Base-by-base conservation (phyloP, 768 basidiomycete genomes). In the Pleurotus citrinopileatus region DNA sequence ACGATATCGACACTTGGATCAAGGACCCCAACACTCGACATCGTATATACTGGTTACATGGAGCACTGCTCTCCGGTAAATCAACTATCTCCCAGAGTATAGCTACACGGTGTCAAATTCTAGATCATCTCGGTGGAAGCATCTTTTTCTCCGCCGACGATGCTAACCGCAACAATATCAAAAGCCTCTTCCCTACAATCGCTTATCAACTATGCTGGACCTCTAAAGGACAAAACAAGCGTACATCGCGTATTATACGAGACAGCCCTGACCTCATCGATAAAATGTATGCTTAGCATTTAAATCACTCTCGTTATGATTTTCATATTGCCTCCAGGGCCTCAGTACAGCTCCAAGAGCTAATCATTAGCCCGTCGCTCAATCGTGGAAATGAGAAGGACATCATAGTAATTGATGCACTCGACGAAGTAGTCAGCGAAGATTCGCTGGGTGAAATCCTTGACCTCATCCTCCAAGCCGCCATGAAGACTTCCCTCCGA, bases 91-190 rank as follows among this genome's bases (percentile, higher is more conserved):
- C 63, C 1, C 46, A 59, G n/a, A 60, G 58, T 15, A 42, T 65
- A 23, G 57, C 62, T 13, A 44, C 61, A 10, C 45, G 61, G 38
- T 26, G 43, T 27, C 54, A 53, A 26, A 53, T 56, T 26, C 23
- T 48, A 36, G 45, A 53, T 17, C 53, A 53, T 19, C 59, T 67
- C 7, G 65, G 64, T 15, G 66, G 65, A 2, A 67, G 61, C 53
- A 67, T 68, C 53, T 70, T 69, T 53, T 69, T 64, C 34, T 64
- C 64, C 12, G 57, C 61, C 6, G 60, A 59, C 13, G 60, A 55
- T n/a, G 59, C 50, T 20, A 60, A 67, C 32, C 55, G 60, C 23
- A 65, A 67, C 25, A 54, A 68, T 40, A 37, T 64, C 1, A 44
- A 43, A 6, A 60, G 57, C 53, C 62, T 68, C 10, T 63, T 67